Conservation (phyloP, 73 alveolate species). For the Tetrahymena elliotti region DNA sequence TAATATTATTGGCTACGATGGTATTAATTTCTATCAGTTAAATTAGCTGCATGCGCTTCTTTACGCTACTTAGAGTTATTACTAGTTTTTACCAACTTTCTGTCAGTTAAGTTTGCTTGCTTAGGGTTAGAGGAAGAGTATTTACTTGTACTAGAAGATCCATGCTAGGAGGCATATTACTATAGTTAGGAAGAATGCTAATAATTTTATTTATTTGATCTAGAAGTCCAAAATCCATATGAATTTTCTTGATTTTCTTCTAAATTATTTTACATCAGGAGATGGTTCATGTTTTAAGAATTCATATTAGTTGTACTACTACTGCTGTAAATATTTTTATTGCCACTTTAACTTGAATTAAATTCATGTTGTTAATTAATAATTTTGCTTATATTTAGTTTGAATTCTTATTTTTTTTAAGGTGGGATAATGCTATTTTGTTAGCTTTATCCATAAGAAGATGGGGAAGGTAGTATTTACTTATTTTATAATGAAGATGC, state of each 20-base stretch:
- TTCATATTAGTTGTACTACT: neutral
- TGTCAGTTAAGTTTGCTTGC: neutral
- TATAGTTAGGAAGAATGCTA: neutral
- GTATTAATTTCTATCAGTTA: neutral
- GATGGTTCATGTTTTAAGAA: neutral
- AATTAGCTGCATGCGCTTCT: neutral
- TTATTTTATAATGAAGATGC: neutral
- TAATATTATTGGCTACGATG: neutral
- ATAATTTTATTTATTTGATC: neutral
- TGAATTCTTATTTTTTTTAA: neutral
- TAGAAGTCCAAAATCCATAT: neutral
- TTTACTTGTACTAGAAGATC: neutral
- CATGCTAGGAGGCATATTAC: neutral
- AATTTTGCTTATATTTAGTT: neutral
- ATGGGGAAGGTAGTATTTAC: neutral
- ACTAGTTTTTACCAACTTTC: neutral
- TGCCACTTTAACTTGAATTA: neutral
- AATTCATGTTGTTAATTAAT: neutral
- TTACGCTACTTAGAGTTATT: neutral
- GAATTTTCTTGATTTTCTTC: neutral
- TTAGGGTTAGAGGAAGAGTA: neutral
- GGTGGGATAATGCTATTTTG: neutral
- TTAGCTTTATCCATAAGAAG: neutral
- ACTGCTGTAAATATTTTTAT: neutral
- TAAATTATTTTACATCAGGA: neutral